A percentile compares a stretch with the other conserved stretches of the same genome.
phyloP scores from a whole-genome alignment of 2,329 filamentous ascomycete species.

The Thelonectria rubi region DNA sequence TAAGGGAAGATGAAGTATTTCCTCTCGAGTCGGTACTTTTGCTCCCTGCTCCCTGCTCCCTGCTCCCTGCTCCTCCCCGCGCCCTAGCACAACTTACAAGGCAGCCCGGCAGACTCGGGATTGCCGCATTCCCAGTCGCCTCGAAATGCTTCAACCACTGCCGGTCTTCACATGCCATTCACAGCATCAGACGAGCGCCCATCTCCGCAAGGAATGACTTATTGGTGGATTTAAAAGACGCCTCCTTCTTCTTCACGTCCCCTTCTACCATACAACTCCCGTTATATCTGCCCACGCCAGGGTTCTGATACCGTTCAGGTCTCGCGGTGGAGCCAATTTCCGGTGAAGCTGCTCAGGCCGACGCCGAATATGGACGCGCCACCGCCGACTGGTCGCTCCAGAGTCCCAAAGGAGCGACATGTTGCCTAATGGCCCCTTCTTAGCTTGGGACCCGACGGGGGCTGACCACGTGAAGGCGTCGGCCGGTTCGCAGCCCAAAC shows the following conservation, averaged over 20 bases:
- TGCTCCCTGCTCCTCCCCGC: too few relatives aligned
- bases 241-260: too few relatives aligned
- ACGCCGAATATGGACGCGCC: conserved; percentile 9
- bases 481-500: too few relatives aligned
- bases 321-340: conserved; percentile 2
- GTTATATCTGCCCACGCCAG: neutral
- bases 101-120: neutral
- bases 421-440: neutral
- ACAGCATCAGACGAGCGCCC: neutral
- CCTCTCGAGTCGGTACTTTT: neutral
- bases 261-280: neutral
- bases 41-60: too few relatives aligned
- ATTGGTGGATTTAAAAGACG: neutral
- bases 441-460: neutral
- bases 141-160: neutral
- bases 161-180: neutral
- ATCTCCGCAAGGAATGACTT: neutral
- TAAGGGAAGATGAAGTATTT: neutral
- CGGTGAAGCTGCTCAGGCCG: conserved; percentile 8
- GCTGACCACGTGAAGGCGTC: conserved; percentile 5
- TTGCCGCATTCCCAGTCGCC: neutral
- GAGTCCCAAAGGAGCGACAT: conserved; percentile 9
- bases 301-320: neutral
- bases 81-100: too few relatives aligned
- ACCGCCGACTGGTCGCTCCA: conserved; percentile 4